phyloP scores from a whole-genome alignment of 1,284 basidiomycete species.

The Papiliotrema flavescens region DNA sequence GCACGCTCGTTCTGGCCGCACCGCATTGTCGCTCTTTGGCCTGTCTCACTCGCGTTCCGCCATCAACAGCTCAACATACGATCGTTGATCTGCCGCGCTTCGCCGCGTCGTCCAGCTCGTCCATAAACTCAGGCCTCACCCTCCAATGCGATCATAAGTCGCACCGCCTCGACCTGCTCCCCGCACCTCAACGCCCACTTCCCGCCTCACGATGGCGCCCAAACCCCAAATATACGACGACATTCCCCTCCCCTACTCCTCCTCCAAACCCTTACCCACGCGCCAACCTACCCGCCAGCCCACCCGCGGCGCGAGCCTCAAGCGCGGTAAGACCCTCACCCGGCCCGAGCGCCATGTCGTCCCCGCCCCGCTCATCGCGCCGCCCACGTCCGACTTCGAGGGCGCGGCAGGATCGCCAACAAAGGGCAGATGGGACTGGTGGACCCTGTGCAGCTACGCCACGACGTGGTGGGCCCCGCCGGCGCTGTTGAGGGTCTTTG shows the following conservation, averaged over 20 bases:
- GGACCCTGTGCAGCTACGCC: slow-evolving; percentile 74
- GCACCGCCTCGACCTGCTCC: too few relatives aligned
- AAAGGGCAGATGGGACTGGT: slow-evolving; percentile 58
- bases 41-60: too few relatives aligned
- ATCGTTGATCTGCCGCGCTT: too few relatives aligned
- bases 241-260: slow-evolving; percentile 40
- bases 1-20: too few relatives aligned
- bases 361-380: slow-evolving; percentile 88
- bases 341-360: slow-evolving; percentile 91
- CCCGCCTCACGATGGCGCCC: background rate
- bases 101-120: too few relatives aligned
- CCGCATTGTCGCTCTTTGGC: too few relatives aligned
- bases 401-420: slow-evolving; percentile 37
- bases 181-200: too few relatives aligned
- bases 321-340: slow-evolving; percentile 87
- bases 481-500: slow-evolving; percentile 65
- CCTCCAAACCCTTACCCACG: slow-evolving; percentile 30
- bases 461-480: slow-evolving; percentile 90
- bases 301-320: slow-evolving; percentile 33
- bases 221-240: slow-evolving; percentile 22
- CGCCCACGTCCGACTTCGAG: slow-evolving; percentile 52
- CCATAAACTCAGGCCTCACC: too few relatives aligned
- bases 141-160: too few relatives aligned
- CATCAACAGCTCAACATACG: too few relatives aligned
- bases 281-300: slow-evolving; percentile 32